These are phyloP conservation scores for Aurantiochytrium sp. DNA, from an alignment of 108 stramenopile genomes.

Conservation along the genomic window DNA sequence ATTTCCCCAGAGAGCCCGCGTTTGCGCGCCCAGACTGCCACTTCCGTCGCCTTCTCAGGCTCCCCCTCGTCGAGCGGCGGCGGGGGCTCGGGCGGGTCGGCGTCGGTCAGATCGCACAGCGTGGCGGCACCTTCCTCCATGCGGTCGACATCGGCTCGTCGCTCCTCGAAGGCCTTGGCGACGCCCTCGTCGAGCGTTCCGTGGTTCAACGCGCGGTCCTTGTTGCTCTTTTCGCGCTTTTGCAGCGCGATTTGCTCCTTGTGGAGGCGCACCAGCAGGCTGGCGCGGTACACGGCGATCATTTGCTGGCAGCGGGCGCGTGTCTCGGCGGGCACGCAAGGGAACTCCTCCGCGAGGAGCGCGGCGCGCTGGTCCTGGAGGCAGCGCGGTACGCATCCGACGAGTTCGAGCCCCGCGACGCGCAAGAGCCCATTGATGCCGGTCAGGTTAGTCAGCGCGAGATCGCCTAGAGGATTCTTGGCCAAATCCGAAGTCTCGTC, in stretches of 20 bases:
- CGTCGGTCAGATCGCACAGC: not conserved
- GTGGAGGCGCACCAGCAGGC: not conserved
- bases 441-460: not conserved
- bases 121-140: not conserved
- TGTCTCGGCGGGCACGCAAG: not conserved
- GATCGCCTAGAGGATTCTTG: not conserved
- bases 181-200: not conserved
- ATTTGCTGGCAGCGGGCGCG: not conserved
- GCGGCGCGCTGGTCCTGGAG: not conserved
- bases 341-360: not conserved
- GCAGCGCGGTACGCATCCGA: not conserved
- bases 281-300: not conserved
- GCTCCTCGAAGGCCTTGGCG: not conserved
- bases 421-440: conserved; percentile 1
- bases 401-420: not conserved
- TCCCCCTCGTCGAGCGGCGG: not conserved
- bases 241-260: not conserved
- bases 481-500: not conserved
- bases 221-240: not conserved
- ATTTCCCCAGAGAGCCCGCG: not conserved
- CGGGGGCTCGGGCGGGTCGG: not conserved
- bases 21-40: not conserved
- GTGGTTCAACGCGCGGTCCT: not conserved
- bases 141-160: not conserved
- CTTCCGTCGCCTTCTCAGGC: not conserved